Percentiles rank a stretch among this genome's conserved stretches.
These are phyloP conservation scores for Scutellaria minor DNA, from an alignment of 257 asterid genomes.

Conservation along the genomic window DNA sequence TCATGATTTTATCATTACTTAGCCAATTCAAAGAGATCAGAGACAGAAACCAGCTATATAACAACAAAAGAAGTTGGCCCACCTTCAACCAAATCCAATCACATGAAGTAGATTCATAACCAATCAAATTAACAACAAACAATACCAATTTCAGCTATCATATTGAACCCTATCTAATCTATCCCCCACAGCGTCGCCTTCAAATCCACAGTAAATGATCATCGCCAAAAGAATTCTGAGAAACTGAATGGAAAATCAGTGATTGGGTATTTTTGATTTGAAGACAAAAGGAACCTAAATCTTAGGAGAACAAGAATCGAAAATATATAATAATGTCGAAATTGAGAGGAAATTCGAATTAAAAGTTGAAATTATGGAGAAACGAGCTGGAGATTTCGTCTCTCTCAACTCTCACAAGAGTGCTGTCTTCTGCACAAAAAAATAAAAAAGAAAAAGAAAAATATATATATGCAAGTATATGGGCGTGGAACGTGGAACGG, in stretches of 20 bases:
- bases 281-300: too few relatives aligned
- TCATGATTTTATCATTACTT: slow-evolving; percentile 72
- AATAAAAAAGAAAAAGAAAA: too few relatives aligned
- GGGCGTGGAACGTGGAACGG: too few relatives aligned
- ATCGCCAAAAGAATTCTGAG: slow-evolving; percentile 19
- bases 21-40: slow-evolving; percentile 74
- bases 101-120: slow-evolving; percentile 85
- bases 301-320: too few relatives aligned
- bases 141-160: slow-evolving; percentile 12
- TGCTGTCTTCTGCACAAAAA: too few relatives aligned
- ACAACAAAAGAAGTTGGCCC: slow-evolving; percentile 71
- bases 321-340: too few relatives aligned
- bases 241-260: slow-evolving; percentile 30
- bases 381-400: too few relatives aligned
- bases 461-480: too few relatives aligned
- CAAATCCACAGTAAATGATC: background rate
- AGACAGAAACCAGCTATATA: slow-evolving; percentile 74
- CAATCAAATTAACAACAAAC: slow-evolving; percentile 37
- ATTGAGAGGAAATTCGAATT: too few relatives aligned
- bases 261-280: too few relatives aligned
- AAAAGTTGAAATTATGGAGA: too few relatives aligned
- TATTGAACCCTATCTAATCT: slow-evolving; percentile 32
- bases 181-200: background rate
- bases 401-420: too few relatives aligned
- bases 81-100: slow-evolving; percentile 79